A percentile compares a stretch with the other conserved stretches of the same genome.
These are phyloP conservation scores for Gliomastix tumulicola DNA, from an alignment of 2,329 filamentous ascomycete genomes.

Conservation along the genomic window DNA sequence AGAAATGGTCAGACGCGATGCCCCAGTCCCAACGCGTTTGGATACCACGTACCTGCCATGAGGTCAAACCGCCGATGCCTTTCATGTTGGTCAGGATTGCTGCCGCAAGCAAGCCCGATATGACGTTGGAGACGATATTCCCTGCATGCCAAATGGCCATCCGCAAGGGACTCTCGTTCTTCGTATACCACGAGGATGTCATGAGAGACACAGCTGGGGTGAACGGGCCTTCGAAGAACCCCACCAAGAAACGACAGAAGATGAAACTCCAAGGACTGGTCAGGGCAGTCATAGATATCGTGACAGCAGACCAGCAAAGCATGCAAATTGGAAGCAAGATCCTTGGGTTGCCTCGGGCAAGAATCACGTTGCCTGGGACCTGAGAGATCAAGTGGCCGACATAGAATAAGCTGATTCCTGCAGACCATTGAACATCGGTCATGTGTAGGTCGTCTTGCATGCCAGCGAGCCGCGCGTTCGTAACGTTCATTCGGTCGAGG, in stretches of 20 bases:
- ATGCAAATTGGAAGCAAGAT: slow-evolving; percentile 27
- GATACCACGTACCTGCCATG: slow-evolving; percentile 27
- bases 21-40: too few relatives aligned
- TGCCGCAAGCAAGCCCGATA: slow-evolving; percentile 34
- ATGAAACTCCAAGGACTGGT: slow-evolving; percentile 17
- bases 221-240: slow-evolving; percentile 26
- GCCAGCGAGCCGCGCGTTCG: slow-evolving; percentile 29
- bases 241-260: slow-evolving; percentile 20
- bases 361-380: slow-evolving; percentile 35
- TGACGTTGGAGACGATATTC: slow-evolving; percentile 34
- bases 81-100: slow-evolving; percentile 37
- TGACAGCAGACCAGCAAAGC: slow-evolving; percentile 33
- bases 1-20: too few relatives aligned
- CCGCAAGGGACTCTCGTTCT: slow-evolving; percentile 30
- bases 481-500: slow-evolving; percentile 43
- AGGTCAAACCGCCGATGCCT: slow-evolving; percentile 21
- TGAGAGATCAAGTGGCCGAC: slow-evolving; percentile 38
- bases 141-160: slow-evolving; percentile 40
- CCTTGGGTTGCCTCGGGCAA: slow-evolving; percentile 28
- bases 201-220: slow-evolving; percentile 39
- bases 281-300: slow-evolving; percentile 33
- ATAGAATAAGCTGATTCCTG: slow-evolving; percentile 34
- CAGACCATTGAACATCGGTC: slow-evolving; percentile 24
- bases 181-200: slow-evolving; percentile 39
- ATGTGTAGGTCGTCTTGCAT: slow-evolving; percentile 26